Conservation (phyloP, 2,329 filamentous ascomycete genomes). For the Aspergillus latus region DNA sequence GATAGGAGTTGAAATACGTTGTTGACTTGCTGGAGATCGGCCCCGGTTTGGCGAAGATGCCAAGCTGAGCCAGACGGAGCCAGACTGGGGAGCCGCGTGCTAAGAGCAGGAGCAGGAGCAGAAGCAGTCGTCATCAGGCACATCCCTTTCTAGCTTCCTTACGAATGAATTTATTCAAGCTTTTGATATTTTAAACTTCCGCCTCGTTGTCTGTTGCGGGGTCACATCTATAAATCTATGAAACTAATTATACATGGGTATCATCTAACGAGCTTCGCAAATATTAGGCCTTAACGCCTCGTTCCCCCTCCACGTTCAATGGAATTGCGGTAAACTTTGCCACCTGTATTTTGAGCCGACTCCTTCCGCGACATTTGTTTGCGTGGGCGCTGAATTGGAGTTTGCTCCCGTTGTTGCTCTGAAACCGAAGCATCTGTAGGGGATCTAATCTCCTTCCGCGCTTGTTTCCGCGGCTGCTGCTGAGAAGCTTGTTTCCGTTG, state of each 20-base stretch:
- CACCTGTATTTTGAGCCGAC: neutral
- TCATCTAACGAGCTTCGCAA: neutral
- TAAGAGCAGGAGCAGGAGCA: neutral
- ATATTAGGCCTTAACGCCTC: neutral
- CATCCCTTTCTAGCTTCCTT: neutral
- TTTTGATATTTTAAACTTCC: no score
- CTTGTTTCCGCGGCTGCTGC: neutral
- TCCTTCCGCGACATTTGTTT: no score
- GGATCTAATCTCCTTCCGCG: neutral
- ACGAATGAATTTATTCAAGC: neutral
- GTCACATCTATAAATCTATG: neutral
- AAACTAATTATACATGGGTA: slow-evolving; percentile 12
- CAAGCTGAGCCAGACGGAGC: slow-evolving; percentile 18
- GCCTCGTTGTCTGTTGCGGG: neutral
- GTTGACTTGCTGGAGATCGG: slow-evolving; percentile 26
- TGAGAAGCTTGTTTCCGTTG: neutral
- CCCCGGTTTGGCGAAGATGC: slow-evolving; percentile 30
- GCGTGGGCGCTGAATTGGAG: no score
- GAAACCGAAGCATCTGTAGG: no score
- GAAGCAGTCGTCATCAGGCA: slow-evolving; percentile 1
- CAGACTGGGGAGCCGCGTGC: slow-evolving; percentile 22
- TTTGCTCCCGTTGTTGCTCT: no score
- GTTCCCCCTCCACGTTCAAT: neutral
- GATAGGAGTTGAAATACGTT: slow-evolving; percentile 15
- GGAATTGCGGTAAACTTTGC: neutral